A percentile compares a stretch with the other conserved stretches of the same genome.
phyloP scores from a whole-genome alignment of 345 rosid species.

The Citrus reticulata region DNA sequence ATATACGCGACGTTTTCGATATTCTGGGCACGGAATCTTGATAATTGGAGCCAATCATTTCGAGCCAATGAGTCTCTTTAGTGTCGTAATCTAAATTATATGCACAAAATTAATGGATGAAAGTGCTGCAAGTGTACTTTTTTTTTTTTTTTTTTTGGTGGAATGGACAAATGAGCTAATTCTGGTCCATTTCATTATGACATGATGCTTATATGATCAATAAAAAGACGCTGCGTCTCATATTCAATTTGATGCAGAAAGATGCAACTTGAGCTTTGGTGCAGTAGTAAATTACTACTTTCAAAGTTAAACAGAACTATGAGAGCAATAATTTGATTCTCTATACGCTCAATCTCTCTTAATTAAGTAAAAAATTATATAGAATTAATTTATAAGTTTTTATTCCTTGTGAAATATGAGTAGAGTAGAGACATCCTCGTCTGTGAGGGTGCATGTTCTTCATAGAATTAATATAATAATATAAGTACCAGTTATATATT shows the following conservation, averaged over 20 bases:
- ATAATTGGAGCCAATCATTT: background rate
- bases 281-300: too few species aligned
- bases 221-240: background rate
- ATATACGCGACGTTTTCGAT: background rate
- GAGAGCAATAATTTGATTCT: accelerated
- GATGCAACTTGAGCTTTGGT: too few species aligned
- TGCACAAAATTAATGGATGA: background rate
- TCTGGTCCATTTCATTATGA: too few species aligned
- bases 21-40: background rate
- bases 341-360: accelerated
- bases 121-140: background rate
- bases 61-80: background rate
- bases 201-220: background rate
- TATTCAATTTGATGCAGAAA: background rate
- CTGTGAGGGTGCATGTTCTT: accelerated
- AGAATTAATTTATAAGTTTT: accelerated
- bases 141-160: too few species aligned
- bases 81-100: background rate
- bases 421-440: accelerated
- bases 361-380: too few species aligned
- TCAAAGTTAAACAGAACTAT: too few species aligned
- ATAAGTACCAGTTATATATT: accelerated
- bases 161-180: background rate
- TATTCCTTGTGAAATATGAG: accelerated
- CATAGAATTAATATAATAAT: too few species aligned